Evolutionary conservation across 1,284 basidiomycete genomes (phyloP).

Genomic region (Coniophora puteana): DNA sequence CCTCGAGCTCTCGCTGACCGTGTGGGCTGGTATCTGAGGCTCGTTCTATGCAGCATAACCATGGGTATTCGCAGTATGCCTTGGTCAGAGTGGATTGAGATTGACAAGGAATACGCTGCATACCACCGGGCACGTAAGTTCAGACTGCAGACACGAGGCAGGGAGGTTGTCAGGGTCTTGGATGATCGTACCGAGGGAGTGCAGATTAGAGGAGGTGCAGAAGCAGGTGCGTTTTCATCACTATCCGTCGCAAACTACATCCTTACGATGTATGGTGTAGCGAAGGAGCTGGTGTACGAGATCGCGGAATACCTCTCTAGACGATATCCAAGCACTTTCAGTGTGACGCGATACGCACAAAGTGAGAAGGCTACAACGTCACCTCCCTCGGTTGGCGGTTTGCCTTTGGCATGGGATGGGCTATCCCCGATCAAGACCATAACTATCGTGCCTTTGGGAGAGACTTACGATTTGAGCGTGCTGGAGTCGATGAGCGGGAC

Average conservation of each 20-base stretch:
- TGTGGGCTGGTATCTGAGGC: too few relatives aligned
- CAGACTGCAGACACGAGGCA: conserved; percentile 48
- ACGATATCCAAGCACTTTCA: conserved; percentile 59
- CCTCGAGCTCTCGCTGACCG: conserved; percentile 8
- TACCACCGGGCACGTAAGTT: conserved; percentile 54
- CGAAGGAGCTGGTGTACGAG: conserved; percentile 63
- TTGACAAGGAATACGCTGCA: conserved; percentile 50
- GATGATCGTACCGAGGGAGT: conserved; percentile 36
- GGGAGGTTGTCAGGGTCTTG: conserved; percentile 46
- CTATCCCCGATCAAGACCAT: conserved; percentile 49
- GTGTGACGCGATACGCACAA: conserved; percentile 41
- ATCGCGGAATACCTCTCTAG: conserved; percentile 61
- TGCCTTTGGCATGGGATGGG: conserved; percentile 44
- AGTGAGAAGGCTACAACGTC: conserved; percentile 12
- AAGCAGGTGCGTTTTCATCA: conserved; percentile 41
- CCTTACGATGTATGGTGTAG: conserved; percentile 26
- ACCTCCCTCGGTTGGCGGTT: conserved; percentile 30
- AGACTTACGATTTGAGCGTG: conserved; percentile 45
- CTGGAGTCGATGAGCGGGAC: conserved; percentile 26
- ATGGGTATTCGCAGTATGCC: conserved; percentile 70
- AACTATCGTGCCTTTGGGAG: conserved; percentile 46
- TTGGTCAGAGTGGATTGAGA: conserved; percentile 69
- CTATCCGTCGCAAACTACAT: conserved; percentile 4
- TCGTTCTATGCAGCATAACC: conserved; percentile 46
- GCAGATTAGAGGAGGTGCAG: conserved; percentile 45